Percentiles rank a stretch among this genome's conserved stretches.
Evolutionary conservation across 805 yeast species (phyloP).

Genomic region (Candida ortonii): DNA sequence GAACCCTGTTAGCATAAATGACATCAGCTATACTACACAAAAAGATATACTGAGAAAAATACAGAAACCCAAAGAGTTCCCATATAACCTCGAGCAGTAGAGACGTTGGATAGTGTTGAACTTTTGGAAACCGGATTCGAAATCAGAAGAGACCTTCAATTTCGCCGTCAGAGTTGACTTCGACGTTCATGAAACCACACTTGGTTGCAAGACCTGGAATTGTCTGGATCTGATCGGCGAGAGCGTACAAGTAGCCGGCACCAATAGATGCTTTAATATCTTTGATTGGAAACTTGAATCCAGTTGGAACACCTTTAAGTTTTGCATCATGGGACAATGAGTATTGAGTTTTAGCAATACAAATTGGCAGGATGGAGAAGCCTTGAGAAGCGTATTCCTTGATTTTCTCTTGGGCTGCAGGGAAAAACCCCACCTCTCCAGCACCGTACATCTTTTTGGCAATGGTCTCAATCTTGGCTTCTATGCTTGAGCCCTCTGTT

Average conservation of each 20-base stretch:
- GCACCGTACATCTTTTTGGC: constrained; percentile 95
- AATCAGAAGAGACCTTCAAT: constrained; percentile 83
- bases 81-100: no score
- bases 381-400: constrained; percentile 84
- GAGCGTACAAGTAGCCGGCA: constrained; percentile 94
- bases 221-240: constrained; percentile 96
- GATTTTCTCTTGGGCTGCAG: constrained; percentile 77
- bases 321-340: constrained; percentile 91
- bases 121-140: neutral
- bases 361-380: constrained; percentile 85
- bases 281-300: constrained; percentile 89
- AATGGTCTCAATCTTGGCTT: constrained; percentile 73
- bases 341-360: constrained; percentile 97
- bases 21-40: no score
- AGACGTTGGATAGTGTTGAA: no score
- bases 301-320: constrained; percentile 92
- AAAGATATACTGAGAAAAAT: no score
- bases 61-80: no score
- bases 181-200: constrained; percentile 96
- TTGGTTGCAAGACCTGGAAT: constrained; percentile 97
- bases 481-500: constrained; percentile 63
- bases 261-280: constrained; percentile 94
- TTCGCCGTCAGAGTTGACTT: constrained; percentile 84
- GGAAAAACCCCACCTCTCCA: constrained; percentile 72
- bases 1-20: no score